Evolutionary conservation across 352 stramenopile species (phyloP), one percentile per base, ranked within the genome.

Genomic region (Phytophthora ohioensis): DNA sequence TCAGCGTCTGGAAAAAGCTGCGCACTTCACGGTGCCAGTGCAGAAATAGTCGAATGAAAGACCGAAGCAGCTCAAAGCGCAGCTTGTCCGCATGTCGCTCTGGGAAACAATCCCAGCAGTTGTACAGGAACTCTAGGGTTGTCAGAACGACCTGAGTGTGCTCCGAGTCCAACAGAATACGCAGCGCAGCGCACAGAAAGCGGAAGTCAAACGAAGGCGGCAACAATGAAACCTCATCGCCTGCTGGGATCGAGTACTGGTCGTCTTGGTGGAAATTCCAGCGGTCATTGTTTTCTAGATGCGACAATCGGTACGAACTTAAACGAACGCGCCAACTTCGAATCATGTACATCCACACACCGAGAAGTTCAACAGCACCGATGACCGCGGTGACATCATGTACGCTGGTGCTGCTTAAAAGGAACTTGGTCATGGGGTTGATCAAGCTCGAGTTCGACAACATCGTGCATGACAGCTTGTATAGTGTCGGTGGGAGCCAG

Each of bases 321-420:
- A 97, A 60, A 8, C 90, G 87, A 47, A 97, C 88, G 41, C 90
- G 90, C 90, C 90, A 97, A 72, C 87, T 95, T 84, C 90, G 84
- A 67, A 97, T 97, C 88, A 97, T 96, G 63, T 97, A 96, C 88
- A 97, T 95, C 90, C 90, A 97, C 7, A 97, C 90, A 10, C 90
- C 90, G 10, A 97, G 80, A 21, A 97, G 80, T 61, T 97, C 90
- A 4, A 97, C 87, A 0, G 88, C 87, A 51, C 88, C 90, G 36
- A 95, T 97, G 6, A 97, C 90, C 6, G 87, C 90, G 0, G 90
- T 93, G 2, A 96, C 87, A 64, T 97, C 90, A 61, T 97, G 90
- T 4, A 97, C 88, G 39, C 82, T 97, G 7, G 90, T 97, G 52
- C 85, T 94, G 65, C 87, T 94, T 12, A 97, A 56, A 43, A 97